Base-by-base conservation (phyloP, 176 grass and related monocot genomes). In the Poa annua region DNA sequence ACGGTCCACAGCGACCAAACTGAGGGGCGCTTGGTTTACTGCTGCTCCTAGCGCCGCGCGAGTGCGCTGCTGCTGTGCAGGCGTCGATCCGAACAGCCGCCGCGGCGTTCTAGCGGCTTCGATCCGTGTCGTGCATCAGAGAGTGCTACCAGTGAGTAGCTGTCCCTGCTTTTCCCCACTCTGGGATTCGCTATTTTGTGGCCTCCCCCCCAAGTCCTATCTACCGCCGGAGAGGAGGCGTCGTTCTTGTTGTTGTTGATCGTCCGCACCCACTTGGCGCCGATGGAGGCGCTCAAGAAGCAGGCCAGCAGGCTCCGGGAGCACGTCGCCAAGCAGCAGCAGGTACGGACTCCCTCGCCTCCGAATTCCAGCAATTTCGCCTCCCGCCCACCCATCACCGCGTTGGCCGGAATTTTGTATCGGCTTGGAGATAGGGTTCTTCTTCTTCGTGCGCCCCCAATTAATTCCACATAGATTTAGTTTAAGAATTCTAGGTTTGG, bases 271-370 rank as follows among this genome's bases (percentile, higher is more conserved):
- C 13, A 14, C 47, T 42, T 4, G 34, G 50, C 19, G 87, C 55
- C 9, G 77, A 99, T 99, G 96, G 96, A 99, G 88, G 71, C 91
- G 72, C 89, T 99, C 53, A 93, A 91, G 81, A 99, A 91, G 85
- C 91, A 99, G 21, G 93, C 96, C 4, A 94, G 83, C 87, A 99
- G 81, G 83, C 78, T 99, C 39, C 80, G 93, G 75, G 91, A 96
- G 93, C 96, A 96, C 71, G 83, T 99, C 32, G 87, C 86, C 82
- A 99, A 96, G 91, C 96, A 96, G 77, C 96, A 98, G 21, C 87
- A 96, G 91, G 96, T 99, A 87, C 21, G 39, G 56, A 7, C 24
- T 8, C 66, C 49, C 22, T 48, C 78, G 5, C 63, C 33, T 54
- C 68, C 45, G 45, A 88, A 65, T 79, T 79, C 47, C 10, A 72